phyloP scores from a whole-genome alignment of 441 rosid genomes.

The Jatropha multifida region DNA sequence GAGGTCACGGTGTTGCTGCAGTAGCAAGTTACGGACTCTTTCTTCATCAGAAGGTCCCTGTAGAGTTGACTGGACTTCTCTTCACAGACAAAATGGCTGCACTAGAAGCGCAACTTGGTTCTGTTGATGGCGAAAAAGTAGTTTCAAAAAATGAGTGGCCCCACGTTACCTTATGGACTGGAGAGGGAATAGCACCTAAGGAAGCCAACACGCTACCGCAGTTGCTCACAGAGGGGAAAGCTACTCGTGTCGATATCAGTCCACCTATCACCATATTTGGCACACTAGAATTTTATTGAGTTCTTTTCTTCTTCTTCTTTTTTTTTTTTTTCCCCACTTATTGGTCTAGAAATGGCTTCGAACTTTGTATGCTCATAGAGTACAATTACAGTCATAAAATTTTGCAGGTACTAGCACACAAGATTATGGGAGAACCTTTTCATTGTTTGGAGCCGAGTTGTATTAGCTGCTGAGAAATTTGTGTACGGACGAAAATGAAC shows the following conservation, averaged over 20 bases:
- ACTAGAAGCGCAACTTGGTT: slow-evolving; percentile 60
- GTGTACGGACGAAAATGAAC: slow-evolving; percentile 9
- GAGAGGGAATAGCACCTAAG: slow-evolving; percentile 58
- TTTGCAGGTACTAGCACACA: slow-evolving; percentile 17
- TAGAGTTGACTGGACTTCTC: slow-evolving; percentile 65
- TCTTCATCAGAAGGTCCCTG: slow-evolving; percentile 55
- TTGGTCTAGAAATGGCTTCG: not conserved
- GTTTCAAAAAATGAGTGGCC: slow-evolving; percentile 79
- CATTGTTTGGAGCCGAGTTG: not conserved
- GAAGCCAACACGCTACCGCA: slow-evolving; percentile 75
- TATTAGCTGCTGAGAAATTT: not conserved
- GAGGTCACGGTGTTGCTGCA: slow-evolving; percentile 79
- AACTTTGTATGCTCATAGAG: not conserved
- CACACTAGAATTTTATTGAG: slow-evolving; percentile 64
- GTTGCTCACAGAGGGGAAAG: slow-evolving; percentile 65
- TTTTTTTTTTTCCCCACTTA: not conserved
- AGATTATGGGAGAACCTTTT: not conserved
- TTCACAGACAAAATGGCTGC: slow-evolving; percentile 81
- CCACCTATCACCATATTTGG: slow-evolving; percentile 69
- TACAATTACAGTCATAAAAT: slow-evolving; percentile 20
- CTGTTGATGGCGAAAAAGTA: slow-evolving; percentile 63
- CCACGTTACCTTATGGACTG: slow-evolving; percentile 84
- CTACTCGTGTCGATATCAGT: slow-evolving; percentile 55
- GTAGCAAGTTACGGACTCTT: slow-evolving; percentile 66
- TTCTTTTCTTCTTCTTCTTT: not conserved